phyloP scores from a whole-genome alignment of 1,284 basidiomycete genomes.

The Cerioporus squamosus region DNA sequence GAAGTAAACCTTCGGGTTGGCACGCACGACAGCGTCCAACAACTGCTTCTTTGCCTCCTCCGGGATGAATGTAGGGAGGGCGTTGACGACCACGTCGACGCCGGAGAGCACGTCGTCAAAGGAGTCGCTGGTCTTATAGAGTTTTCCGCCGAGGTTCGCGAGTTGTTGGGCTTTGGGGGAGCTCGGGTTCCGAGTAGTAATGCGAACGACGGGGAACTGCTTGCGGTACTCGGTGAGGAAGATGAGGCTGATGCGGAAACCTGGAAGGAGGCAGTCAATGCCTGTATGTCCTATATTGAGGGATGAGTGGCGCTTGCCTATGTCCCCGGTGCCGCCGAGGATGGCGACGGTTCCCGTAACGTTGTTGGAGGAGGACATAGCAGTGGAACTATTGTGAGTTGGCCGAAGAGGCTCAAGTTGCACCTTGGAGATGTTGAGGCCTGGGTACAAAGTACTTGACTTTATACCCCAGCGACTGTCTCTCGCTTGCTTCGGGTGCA shows the following conservation, averaged over 20 bases:
- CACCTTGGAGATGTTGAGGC: too few species aligned
- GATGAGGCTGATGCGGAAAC: background rate
- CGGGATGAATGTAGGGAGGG: slow-evolving; percentile 1
- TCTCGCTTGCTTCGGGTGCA: too few species aligned
- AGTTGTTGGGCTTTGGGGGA: background rate
- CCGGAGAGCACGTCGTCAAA: slow-evolving; percentile 25
- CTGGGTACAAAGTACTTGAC: too few species aligned
- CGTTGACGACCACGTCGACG: slow-evolving; percentile 29
- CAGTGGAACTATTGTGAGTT: too few species aligned
- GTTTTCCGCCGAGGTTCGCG: background rate
- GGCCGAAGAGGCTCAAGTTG: too few species aligned
- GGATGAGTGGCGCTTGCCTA: background rate
- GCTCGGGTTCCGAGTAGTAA: background rate
- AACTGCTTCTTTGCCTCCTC: slow-evolving; percentile 23
- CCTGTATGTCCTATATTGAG: too few species aligned
- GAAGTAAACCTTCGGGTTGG: slow-evolving; percentile 30
- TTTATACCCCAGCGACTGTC: too few species aligned
- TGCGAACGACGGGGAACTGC: background rate
- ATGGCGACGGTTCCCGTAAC: background rate
- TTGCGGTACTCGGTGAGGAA: slow-evolving; percentile 1
- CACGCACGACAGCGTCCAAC: slow-evolving; percentile 20
- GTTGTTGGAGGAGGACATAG: too few species aligned
- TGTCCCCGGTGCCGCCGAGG: background rate
- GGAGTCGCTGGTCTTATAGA: slow-evolving; percentile 17
- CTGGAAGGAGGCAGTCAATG: background rate